Base-by-base conservation (phyloP, 2,329 filamentous ascomycete species). In the Trichoderma atroviride region DNA sequence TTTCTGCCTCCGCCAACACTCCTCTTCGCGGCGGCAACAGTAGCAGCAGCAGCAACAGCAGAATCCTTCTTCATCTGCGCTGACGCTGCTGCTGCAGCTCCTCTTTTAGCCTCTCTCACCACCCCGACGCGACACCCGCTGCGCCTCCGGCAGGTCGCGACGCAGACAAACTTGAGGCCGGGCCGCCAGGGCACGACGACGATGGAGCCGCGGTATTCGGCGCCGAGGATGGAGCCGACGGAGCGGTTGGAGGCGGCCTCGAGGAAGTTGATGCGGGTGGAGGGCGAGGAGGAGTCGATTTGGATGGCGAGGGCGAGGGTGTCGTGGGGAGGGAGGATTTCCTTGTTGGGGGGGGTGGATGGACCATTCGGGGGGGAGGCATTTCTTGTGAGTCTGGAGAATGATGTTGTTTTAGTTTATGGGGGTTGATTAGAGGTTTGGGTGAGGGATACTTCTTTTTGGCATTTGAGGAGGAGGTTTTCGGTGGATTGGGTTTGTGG, bases 281-380 rank as follows among this genome's bases (percentile, higher is more conserved):
- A 55, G 40, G 27, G 37, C 14, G 63, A 57, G 3, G 63, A 29
- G 16, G 31, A 5, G 33, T 67, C 64, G 64, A 67, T 37, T 43
- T 58, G 64, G 64, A 67, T 59, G 64, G 64, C 64, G 37, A 67
- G 55, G 53, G 64, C 64, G 55, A 67, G 55, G 64, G 64, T 67
- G 31, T 67, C 53, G 16, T 1, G 14, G 13, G 55, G 64, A 29
- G 64, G 64, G 22, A 16, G 55, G 31, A 29, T 16, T 57, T 57
- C 53, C 22, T 59, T 55, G 64, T 67, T 67, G 11, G 55, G 55
- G 55, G n/a, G 64, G 64, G 55, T 59, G 27, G 64, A 58, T 33
- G 55, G 64, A 37, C 64, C 64, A 67, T 67, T 27, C 55, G 31
- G 64, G 64, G 14, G 64, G 64, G 40, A 67, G 64, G 64, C 55